phyloP scores from a whole-genome alignment of 257 asterid species.

The Catharanthus roseus region DNA sequence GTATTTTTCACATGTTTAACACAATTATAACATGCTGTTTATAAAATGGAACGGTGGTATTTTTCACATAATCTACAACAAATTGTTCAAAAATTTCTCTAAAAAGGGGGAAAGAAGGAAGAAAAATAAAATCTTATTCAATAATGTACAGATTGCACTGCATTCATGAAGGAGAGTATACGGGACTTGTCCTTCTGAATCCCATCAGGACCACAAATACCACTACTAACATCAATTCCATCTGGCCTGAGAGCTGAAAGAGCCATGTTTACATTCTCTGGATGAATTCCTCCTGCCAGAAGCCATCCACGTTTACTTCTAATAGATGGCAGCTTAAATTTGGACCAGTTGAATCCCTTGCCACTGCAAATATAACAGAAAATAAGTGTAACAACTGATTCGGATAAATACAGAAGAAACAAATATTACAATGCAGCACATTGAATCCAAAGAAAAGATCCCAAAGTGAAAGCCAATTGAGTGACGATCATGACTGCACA shows the following conservation, averaged over 20 bases:
- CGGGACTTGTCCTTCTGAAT: conserved; percentile 61
- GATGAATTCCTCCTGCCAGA: conserved; percentile 82
- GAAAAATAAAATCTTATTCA: conserved; percentile 9
- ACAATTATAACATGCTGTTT: too few relatives aligned
- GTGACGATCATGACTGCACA: too few relatives aligned
- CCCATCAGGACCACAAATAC: conserved; percentile 79
- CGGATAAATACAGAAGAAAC: neutral
- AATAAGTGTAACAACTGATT: neutral
- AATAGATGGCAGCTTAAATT: conserved; percentile 59
- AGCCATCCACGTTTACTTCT: conserved; percentile 84
- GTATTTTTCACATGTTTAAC: too few relatives aligned
- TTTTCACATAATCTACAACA: too few relatives aligned
- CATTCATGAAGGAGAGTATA: conserved; percentile 62
- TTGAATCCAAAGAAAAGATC: neutral
- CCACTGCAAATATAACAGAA: conserved; percentile 35
- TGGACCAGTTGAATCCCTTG: conserved; percentile 77
- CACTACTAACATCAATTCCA: conserved; percentile 93
- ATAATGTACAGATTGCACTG: conserved; percentile 43
- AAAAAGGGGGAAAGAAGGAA: neutral
- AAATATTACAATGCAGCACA: neutral
- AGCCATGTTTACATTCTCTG: conserved; percentile 62
- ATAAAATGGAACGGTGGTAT: too few relatives aligned
- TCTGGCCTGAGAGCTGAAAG: conserved; percentile 63
- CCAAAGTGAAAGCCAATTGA: neutral
- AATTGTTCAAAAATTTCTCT: too few relatives aligned